These are phyloP conservation scores for Penicillium paneum DNA, from an alignment of 2,329 filamentous ascomycete genomes.

Conservation along the genomic window DNA sequence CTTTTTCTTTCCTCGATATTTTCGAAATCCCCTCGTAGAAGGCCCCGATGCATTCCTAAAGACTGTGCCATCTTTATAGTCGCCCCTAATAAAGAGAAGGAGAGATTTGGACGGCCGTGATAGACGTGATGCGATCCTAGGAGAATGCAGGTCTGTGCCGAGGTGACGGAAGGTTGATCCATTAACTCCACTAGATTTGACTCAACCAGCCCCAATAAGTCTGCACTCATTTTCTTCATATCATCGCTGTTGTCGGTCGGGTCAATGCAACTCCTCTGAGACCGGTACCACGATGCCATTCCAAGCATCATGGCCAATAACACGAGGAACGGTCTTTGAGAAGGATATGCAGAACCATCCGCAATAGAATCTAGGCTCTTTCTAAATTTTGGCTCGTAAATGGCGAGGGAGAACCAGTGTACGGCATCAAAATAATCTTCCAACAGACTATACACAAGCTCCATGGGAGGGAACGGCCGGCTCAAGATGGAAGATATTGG, in stretches of 20 bases:
- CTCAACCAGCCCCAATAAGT: constrained; percentile 28
- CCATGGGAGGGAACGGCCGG: constrained; percentile 28
- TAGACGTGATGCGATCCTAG: constrained; percentile 44
- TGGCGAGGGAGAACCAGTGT: constrained; percentile 47
- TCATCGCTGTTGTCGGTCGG: constrained; percentile 7
- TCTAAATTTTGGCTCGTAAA: constrained; percentile 44
- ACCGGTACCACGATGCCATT: constrained; percentile 41
- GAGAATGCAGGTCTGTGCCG: constrained; percentile 40
- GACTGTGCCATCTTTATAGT: constrained; percentile 39
- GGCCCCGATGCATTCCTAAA: constrained; percentile 33
- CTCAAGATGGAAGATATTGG: constrained; percentile 30
- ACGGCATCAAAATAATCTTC: constrained; percentile 44
- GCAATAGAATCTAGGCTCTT: constrained; percentile 30
- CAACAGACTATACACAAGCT: constrained; percentile 32
- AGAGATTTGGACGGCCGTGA: constrained; percentile 42
- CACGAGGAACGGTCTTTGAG: constrained; percentile 38
- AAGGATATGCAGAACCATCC: constrained; percentile 34
- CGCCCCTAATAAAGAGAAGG: constrained; percentile 40
- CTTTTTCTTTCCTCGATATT: constrained; percentile 39
- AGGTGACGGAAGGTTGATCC: constrained; percentile 39
- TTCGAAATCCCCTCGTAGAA: constrained; percentile 18
- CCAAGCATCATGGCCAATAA: constrained; percentile 39
- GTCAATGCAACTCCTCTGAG: constrained; percentile 20
- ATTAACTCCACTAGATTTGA: constrained; percentile 41
- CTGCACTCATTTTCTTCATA: constrained; percentile 16